Conservation (phyloP, 176 grass and related monocot species). For the Oryza nivara region DNA sequence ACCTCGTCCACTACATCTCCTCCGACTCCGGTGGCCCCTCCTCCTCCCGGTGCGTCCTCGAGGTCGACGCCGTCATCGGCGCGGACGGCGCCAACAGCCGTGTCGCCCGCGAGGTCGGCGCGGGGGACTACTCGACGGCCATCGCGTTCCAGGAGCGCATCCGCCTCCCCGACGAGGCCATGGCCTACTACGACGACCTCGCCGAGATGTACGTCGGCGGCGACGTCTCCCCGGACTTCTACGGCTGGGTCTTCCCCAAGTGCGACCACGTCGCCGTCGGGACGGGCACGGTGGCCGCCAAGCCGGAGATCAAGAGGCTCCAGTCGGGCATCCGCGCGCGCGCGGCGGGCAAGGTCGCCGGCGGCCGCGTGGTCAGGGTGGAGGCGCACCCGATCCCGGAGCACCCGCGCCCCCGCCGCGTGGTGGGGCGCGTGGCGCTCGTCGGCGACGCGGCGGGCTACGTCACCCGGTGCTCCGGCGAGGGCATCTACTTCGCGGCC, state of each 20-base stretch:
- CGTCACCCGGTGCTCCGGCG: slow-evolving; percentile 84
- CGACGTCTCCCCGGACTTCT: slow-evolving; percentile 94
- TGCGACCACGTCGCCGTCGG: slow-evolving; percentile 97
- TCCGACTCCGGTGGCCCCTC: slow-evolving; percentile 8
- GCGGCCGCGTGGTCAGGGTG: slow-evolving; percentile 69
- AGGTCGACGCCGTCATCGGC: slow-evolving; percentile 78
- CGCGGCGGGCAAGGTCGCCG: slow-evolving; percentile 67
- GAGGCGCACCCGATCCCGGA: slow-evolving; percentile 95
- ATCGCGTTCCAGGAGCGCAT: slow-evolving; percentile 99
- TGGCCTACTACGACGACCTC: slow-evolving; percentile 84
- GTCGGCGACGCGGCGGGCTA: slow-evolving; percentile 94
- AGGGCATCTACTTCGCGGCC: slow-evolving; percentile 98
- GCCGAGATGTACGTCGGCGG: slow-evolving; percentile 95
- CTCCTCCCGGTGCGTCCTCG: slow-evolving; percentile 42
- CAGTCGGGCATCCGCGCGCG: slow-evolving; percentile 69
- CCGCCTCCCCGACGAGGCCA: slow-evolving; percentile 65
- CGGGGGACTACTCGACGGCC: slow-evolving; percentile 85
- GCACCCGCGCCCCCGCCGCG: slow-evolving; percentile 84
- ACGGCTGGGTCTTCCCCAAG: slow-evolving; percentile 97
- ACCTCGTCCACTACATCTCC: slow-evolving; percentile 70
- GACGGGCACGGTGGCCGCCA: slow-evolving; percentile 71
- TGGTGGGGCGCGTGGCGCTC: slow-evolving; percentile 75
- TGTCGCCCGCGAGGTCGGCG: slow-evolving; percentile 71
- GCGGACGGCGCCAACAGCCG: slow-evolving; percentile 94
- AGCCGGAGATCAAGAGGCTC: slow-evolving; percentile 71